Conservation (phyloP, 2,329 filamentous ascomycete genomes). For the Harringtonia lauricola region DNA sequence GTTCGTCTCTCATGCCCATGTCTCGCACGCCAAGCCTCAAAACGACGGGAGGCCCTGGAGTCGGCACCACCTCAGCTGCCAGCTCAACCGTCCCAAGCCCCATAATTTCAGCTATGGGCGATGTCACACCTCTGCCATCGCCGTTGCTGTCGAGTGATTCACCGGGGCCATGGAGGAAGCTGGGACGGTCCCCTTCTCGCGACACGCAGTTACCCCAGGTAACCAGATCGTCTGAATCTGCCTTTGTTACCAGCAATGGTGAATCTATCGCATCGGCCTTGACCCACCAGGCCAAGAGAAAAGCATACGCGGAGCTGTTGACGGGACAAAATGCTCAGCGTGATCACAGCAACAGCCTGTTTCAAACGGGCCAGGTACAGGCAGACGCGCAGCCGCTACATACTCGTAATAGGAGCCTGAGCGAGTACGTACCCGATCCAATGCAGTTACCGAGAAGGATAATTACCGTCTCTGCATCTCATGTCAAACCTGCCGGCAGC, state of each 20-base stretch:
- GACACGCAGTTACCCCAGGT: conserved; percentile 26
- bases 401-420: conserved; percentile 69
- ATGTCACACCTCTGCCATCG: conserved; percentile 69
- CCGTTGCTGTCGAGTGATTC: conserved; percentile 57
- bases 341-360: conserved; percentile 11
- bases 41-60: conserved; percentile 33
- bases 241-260: conserved; percentile 37
- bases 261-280: conserved; percentile 41
- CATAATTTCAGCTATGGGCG: conserved; percentile 63
- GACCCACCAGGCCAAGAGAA: conserved; percentile 43
- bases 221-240: conserved; percentile 28
- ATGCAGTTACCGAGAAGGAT: conserved; percentile 59
- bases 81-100: conserved; percentile 63
- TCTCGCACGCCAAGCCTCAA: conserved; percentile 52
- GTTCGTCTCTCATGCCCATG: conserved; percentile 36
- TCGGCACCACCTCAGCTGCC: conserved; percentile 42
- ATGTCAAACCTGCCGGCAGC: conserved; percentile 28
- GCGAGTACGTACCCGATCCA: conserved; percentile 73
- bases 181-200: conserved; percentile 32
- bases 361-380: conserved; percentile 4
- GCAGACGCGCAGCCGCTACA: conserved; percentile 30
- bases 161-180: conserved; percentile 53
- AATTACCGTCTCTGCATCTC: conserved; percentile 59
- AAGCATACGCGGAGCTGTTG: conserved; percentile 39
- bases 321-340: conserved; percentile 14